These are phyloP conservation scores for Turritis glabra DNA, from an alignment of 345 rosid genomes.

Conservation along the genomic window DNA sequence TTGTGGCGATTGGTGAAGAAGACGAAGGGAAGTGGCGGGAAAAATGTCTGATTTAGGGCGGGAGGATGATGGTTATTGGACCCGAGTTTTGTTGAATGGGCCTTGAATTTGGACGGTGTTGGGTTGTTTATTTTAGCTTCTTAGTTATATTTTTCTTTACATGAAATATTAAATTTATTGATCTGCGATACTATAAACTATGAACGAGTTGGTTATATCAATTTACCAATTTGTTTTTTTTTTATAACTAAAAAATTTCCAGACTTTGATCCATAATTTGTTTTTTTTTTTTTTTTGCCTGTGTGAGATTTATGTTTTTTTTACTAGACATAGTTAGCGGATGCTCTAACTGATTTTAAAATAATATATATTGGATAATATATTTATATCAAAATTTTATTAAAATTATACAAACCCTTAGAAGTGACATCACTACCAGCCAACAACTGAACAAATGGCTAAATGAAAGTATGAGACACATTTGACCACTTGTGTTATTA, in stretches of 20 bases:
- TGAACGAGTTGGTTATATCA: too few species aligned
- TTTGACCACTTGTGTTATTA: background rate
- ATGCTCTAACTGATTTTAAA: background rate
- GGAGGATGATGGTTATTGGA: background rate
- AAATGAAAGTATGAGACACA: background rate
- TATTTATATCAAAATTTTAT: background rate
- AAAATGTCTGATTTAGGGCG: conserved; percentile 35
- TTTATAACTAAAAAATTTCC: too few species aligned
- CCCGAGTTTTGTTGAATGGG: conserved; percentile 5
- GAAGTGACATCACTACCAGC: background rate
- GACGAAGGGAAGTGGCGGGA: conserved; percentile 60
- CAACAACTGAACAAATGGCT: background rate
- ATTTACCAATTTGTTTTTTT: too few species aligned
- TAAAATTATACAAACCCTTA: background rate
- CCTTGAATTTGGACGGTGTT: background rate
- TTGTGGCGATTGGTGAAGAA: conserved; percentile 27
- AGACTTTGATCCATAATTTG: too few species aligned
- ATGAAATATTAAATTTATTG: too few species aligned
- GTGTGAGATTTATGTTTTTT: too few species aligned
- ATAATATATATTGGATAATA: background rate
- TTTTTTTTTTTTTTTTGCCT: too few species aligned
- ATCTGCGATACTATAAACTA: too few species aligned
- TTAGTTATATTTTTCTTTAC: too few species aligned
- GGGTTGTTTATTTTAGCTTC: too few species aligned
- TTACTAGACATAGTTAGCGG: too few species aligned